phyloP scores from a whole-genome alignment of 805 yeast species.

The Teunomyces kruisii region DNA sequence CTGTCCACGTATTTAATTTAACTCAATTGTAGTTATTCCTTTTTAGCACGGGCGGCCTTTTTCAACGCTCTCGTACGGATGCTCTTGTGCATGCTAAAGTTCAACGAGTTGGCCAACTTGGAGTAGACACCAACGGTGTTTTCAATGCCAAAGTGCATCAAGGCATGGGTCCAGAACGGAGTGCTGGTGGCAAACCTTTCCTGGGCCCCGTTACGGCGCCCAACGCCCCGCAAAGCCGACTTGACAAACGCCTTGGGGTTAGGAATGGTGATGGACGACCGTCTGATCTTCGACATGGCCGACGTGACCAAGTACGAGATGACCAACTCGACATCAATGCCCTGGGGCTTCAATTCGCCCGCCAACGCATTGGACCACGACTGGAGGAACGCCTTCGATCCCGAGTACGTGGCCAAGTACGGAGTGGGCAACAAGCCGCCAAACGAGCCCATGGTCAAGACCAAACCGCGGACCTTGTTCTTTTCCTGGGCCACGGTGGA shows the following conservation, averaged over 20 bases:
- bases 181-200: slow-evolving; percentile 83
- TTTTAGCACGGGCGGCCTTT: slow-evolving; percentile 38
- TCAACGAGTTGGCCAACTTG: slow-evolving; percentile 63
- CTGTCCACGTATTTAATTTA: no score
- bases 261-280: slow-evolving; percentile 74
- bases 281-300: slow-evolving; percentile 91
- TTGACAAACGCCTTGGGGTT: slow-evolving; percentile 76
- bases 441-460: slow-evolving; percentile 94
- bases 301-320: slow-evolving; percentile 90
- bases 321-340: slow-evolving; percentile 83
- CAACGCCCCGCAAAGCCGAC: slow-evolving; percentile 66
- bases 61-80: slow-evolving; percentile 82
- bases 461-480: slow-evolving; percentile 60
- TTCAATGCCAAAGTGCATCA: slow-evolving; percentile 81
- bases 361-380: slow-evolving; percentile 89
- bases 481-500: slow-evolving; percentile 45
- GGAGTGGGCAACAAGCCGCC: slow-evolving; percentile 95
- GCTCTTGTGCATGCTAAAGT: slow-evolving; percentile 72
- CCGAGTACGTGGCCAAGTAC: slow-evolving; percentile 87
- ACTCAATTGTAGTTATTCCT: slow-evolving; percentile 11
- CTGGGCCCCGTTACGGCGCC: slow-evolving; percentile 90
- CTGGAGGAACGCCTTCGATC: slow-evolving; percentile 93
- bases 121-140: slow-evolving; percentile 82
- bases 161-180: slow-evolving; percentile 92
- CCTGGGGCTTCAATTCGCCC: slow-evolving; percentile 68